These are phyloP conservation scores for Quercus robur DNA, from an alignment of 306 rosid species.

Conservation along the genomic window DNA sequence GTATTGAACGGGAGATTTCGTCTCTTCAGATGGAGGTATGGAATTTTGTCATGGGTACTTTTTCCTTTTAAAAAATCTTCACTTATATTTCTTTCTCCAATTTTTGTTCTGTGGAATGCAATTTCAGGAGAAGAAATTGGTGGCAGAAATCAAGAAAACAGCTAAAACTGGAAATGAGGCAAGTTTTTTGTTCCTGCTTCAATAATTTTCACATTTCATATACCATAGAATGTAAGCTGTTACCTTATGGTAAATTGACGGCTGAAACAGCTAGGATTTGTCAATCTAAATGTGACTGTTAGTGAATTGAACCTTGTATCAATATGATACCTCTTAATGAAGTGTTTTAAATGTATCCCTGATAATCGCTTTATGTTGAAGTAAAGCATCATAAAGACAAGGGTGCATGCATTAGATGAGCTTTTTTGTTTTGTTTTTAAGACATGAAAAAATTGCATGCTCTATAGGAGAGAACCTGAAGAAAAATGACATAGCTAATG, in stretches of 20 bases:
- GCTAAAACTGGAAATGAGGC: conserved; percentile 98
- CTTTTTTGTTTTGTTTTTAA: neutral
- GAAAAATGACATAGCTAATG: neutral
- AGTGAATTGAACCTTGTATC: neutral
- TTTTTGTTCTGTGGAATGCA: conserved; percentile 10
- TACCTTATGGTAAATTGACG: neutral
- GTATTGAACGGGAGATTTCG: conserved; percentile 88
- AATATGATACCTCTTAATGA: neutral
- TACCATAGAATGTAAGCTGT: neutral
- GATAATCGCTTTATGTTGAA: neutral
- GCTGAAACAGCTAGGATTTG: neutral
- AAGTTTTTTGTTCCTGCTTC: conserved; percentile 19
- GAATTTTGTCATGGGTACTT: conserved; percentile 3
- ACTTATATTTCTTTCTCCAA: conserved; percentile 7
- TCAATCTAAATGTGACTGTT: neutral
- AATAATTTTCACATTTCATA: neutral
- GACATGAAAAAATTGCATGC: neutral
- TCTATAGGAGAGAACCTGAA: neutral
- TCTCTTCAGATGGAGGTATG: conserved; percentile 90
- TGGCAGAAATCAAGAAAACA: conserved; percentile 83
- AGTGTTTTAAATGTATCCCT: neutral
- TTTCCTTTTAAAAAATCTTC: conserved; percentile 8
- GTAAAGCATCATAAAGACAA: neutral
- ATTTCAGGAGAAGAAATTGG: conserved; percentile 84
- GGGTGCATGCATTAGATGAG: neutral